Evolutionary conservation across 495 filamentous ascomycete species (phyloP).

Genomic region (Lepidopterella palustris): DNA sequence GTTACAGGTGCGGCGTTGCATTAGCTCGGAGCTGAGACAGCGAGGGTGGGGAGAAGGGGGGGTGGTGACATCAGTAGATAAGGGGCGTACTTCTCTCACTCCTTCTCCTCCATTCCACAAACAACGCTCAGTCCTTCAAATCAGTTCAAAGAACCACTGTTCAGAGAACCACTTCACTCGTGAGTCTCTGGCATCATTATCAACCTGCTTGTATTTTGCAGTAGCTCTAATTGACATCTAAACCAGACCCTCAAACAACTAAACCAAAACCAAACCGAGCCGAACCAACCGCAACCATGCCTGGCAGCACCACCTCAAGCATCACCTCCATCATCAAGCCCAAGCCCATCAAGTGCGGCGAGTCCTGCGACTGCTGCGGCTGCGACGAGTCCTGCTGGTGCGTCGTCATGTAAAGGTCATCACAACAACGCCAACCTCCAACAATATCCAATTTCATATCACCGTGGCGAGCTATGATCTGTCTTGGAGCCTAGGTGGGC

Average conservation of each 20-base stretch:
- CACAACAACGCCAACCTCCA: too few species aligned
- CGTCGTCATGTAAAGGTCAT: slow-evolving; percentile 27
- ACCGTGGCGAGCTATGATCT: too few species aligned
- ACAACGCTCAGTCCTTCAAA: background rate
- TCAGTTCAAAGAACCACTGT: background rate
- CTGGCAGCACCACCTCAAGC: slow-evolving; percentile 17
- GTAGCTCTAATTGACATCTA: background rate
- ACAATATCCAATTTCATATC: too few species aligned
- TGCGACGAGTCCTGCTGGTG: slow-evolving; percentile 30
- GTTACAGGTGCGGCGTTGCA: background rate
- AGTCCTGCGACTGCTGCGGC: slow-evolving; percentile 26
- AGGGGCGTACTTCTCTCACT: background rate
- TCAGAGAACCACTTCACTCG: background rate
- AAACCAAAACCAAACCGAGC: background rate
- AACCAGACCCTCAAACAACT: background rate
- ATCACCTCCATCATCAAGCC: slow-evolving; percentile 28
- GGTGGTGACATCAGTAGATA: background rate
- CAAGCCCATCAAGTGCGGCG: slow-evolving; percentile 20
- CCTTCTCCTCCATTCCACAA: background rate
- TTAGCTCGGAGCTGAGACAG: background rate
- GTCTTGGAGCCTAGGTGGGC: too few species aligned
- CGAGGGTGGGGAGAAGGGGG: background rate
- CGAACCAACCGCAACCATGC: slow-evolving; percentile 14
- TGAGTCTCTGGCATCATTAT: background rate
- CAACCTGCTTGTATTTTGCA: background rate